Evolutionary conservation across 2,329 filamentous ascomycete genomes (phyloP), one percentile per base, ranked within the genome.

Genomic region (Orbilia ellipsospora): DNA sequence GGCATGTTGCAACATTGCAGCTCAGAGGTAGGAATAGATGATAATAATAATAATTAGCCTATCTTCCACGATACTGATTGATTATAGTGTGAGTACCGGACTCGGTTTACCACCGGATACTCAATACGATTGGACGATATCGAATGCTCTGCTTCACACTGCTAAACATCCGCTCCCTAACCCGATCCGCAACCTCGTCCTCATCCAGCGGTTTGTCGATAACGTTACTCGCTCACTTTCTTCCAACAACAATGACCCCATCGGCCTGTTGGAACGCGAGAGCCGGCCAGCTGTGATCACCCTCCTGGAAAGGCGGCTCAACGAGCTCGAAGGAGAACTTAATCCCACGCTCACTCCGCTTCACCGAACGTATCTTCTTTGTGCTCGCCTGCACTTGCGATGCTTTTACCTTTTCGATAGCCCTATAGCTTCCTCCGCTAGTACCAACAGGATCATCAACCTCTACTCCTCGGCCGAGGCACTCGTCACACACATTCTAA

Each of bases 1-100:
- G 92, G 92, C 92, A 0, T 90, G 92, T 2, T 93, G 91, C 84
- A 95, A 95, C 80, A 91, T 94, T 77, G 92, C 94, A 40, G 90
- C 91, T 20, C 92, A 94, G 75, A 85, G 83, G 83, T 83, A 80
- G 77, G 48, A 51, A 36, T 36, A 36, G 3, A 36, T 36, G 1
- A 36, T 6, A 36, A 36, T 36, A 36, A 36, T 7, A 7, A 36
- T 36, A 36, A 36, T 7, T 2, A 36, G 31, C 31, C 31, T 10
- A 20, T 52, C 4, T 20, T 10, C 10, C 48, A 52, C 2, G 5
- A 12, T 55, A 20, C 40, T 78, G 20, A 66, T 44, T 23, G 23
- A 23, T 10, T 13, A 1, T 44, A 90, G 89, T 67, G 88, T 94
- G 51, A 91, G 91, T n/a, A 94, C 92, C 2, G 92, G 92, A 18